Percentiles rank a stretch among this genome's conserved stretches.
These are phyloP conservation scores for Penstemon newberryi DNA, from an alignment of 257 asterid genomes.

Conservation along the genomic window DNA sequence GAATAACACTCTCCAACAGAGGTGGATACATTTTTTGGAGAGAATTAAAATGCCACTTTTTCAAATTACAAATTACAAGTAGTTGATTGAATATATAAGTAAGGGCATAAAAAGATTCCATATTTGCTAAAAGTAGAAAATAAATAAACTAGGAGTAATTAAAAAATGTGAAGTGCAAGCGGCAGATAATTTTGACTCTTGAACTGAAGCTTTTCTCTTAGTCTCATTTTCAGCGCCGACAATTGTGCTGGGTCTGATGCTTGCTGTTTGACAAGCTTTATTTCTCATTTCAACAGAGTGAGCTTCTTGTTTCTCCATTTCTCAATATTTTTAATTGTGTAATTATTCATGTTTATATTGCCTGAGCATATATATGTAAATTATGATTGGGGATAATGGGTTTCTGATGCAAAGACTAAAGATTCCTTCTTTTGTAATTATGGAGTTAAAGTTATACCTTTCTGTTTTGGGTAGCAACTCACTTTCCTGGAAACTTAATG, in stretches of 20 bases:
- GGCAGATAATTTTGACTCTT: too few species aligned
- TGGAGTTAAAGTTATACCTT: conserved; percentile 11
- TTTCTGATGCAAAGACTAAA: conserved; percentile 16
- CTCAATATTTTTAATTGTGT: not conserved
- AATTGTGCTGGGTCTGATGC: conserved; percentile 16
- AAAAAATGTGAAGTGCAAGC: too few species aligned
- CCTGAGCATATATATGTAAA: not conserved
- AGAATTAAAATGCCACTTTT: too few species aligned
- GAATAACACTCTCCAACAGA: too few species aligned
- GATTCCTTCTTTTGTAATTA: not conserved
- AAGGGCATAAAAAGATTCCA: too few species aligned
- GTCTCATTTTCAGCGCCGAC: conserved; percentile 9
- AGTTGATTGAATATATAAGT: too few species aligned
- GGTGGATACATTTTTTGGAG: too few species aligned
- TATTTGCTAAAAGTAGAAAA: too few species aligned
- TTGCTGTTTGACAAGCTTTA: conserved; percentile 4
- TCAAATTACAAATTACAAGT: too few species aligned
- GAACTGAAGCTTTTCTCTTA: too few species aligned
- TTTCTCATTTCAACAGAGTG: conserved; percentile 25
- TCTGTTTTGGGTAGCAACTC: not conserved
- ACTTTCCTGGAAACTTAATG: conserved; percentile 2
- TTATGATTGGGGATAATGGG: not conserved
- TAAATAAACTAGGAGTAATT: too few species aligned
- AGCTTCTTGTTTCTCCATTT: conserved; percentile 26
- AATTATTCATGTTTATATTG: not conserved